phyloP scores from a whole-genome alignment of 768 basidiomycete genomes.

The Pulveroboletus sp. region DNA sequence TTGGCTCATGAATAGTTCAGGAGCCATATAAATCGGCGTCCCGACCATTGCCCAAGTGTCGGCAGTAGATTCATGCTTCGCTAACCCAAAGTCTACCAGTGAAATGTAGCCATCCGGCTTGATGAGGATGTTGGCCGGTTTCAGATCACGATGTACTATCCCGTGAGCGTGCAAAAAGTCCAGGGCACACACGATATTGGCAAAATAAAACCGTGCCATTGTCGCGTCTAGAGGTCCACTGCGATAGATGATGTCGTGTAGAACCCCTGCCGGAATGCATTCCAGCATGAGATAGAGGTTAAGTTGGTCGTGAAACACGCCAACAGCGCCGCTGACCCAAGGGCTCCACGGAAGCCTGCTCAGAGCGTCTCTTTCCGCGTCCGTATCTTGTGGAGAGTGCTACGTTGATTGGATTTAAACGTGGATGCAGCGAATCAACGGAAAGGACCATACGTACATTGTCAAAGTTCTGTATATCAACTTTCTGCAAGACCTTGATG shows the following conservation, averaged over 20 bases:
- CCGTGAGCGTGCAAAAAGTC: slow-evolving; percentile 42
- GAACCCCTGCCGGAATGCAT: slow-evolving; percentile 42
- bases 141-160: slow-evolving; percentile 54
- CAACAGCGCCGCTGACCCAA: slow-evolving; percentile 46
- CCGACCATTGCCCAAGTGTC: slow-evolving; percentile 38
- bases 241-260: slow-evolving; percentile 36
- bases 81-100: slow-evolving; percentile 50
- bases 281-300: slow-evolving; percentile 53
- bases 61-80: slow-evolving; percentile 20
- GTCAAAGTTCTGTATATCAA: slow-evolving; percentile 31
- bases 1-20: slow-evolving; percentile 37
- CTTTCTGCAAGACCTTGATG: slow-evolving; percentile 42
- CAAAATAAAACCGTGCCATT: slow-evolving; percentile 47
- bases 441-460: slow-evolving; percentile 17
- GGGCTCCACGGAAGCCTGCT: slow-evolving; percentile 48
- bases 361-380: slow-evolving; percentile 42
- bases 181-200: slow-evolving; percentile 50
- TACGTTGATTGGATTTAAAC: slow-evolving; percentile 5
- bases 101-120: slow-evolving; percentile 53
- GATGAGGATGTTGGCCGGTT: slow-evolving; percentile 56
- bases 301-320: slow-evolving; percentile 42
- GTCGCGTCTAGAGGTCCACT: slow-evolving; percentile 31
- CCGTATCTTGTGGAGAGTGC: slow-evolving; percentile 29
- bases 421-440: neutral
- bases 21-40: slow-evolving; percentile 47